Base-by-base conservation (phyloP, 106 monocot genomes). In the Dendrobium huoshanense region DNA sequence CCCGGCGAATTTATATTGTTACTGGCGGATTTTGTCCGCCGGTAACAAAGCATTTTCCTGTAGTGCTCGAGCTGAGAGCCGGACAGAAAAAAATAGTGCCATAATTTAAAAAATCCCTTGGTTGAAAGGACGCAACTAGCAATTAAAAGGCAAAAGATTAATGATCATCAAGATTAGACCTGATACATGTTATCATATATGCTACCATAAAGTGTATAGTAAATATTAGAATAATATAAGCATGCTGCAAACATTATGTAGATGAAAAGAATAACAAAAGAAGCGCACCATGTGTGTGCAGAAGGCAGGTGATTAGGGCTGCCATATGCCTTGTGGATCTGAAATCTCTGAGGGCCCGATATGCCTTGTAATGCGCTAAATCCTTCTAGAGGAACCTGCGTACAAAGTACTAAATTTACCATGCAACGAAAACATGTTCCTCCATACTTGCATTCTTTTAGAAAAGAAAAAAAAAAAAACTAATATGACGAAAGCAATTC, bases 321-420 rank as follows among this genome's bases (percentile, higher is more conserved):
- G 19, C 99, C 95, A 84, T 99, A 99, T 25, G 99, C 99, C 82
- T 99, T 99, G 87, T 99, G 99, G 55, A 99, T 91, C 87, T 99
- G 99, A 79, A 99, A 99, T 78, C 87, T 91, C 79, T 99, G 99
- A 0, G 95, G 84, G 13, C 99, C 99, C 18, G 99, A 99, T 43
- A 99, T 99, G 41, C 99, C 99, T 87, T 99, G 99, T 27, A 99
- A 88, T 42, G 99, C 99, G 77, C 91, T 93, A 74, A 99, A 99
- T 77, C 99, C 99, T 84, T 99, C 99, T 84, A 99, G 75, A 41
- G 99, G 99, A 33, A 99, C 99, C 98, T 98, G 88, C 47, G 59
- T 44, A 58, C 41, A 61, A 19, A 77, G 45, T n/a, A 75, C 19
- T 45, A 75, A 59, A 40, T n/a, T 31, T 11, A 77, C 48, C 76